Base-by-base conservation (phyloP, 2,329 filamentous ascomycete genomes). In the Scedosporium boydii region DNA sequence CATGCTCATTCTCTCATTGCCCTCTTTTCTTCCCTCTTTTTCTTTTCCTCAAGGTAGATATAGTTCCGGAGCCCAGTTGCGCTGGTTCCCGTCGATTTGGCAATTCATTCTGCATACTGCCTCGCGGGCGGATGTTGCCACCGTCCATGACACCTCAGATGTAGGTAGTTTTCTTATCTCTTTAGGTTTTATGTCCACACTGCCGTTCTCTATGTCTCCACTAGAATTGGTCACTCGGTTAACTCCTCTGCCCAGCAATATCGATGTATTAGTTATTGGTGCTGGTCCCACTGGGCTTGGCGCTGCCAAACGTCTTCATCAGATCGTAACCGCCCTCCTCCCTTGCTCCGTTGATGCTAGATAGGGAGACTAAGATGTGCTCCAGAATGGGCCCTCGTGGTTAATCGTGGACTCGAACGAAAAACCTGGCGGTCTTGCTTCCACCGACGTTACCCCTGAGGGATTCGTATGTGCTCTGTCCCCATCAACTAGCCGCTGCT, bases 191-290 rank as follows among this genome's bases (percentile, higher is more conserved):
- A 38, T 38, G 10, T 38, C 10, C 34, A 38, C 3, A 12, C 34
- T 14, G 9, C 10, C 34, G 10, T 14, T 38, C 12, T 10, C 34
- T 6, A 4, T 12, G 34, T 6, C 34, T 6, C 12, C 3, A 3
- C 34, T 38, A 38, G 34, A 12, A 12, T 38, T 38, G 34, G 10
- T 38, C 34, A 12, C 34, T 14, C 10, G 4, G 9, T 16, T 55
- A 55, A 55, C 12, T 4, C 29, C 14, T 9, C 23, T 51, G 23
- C 63, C 14, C 76, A 96, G 92, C 77, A 88, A 91, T 73, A 91
- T 98, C 75, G 95, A 99, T 79, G 89, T 99, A 70, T 91, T 99
- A 74, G 87, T 99, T 77, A 97, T 98, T 81, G 95, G 95, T 74
- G 93, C 93, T 79, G 95, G 95, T 74, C 95, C 95, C 71, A 98